These are phyloP conservation scores for Nannizziopsis barbatae DNA, from an alignment of 2,329 filamentous ascomycete genomes.

Conservation along the genomic window DNA sequence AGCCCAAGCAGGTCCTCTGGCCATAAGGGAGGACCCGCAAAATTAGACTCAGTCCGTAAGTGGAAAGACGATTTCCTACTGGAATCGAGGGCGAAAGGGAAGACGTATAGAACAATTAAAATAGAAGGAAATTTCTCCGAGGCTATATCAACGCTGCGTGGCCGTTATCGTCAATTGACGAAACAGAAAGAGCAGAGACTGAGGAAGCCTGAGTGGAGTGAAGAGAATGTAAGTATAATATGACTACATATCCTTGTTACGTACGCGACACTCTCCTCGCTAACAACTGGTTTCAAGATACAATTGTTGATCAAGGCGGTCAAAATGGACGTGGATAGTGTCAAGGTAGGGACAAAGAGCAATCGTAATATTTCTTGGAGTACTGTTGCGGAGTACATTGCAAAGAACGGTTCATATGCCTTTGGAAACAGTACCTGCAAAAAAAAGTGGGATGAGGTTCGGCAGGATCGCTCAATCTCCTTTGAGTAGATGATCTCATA, in stretches of 20 bases:
- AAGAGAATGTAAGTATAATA: constrained; percentile 33
- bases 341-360: constrained; percentile 11
- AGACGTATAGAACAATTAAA: background rate
- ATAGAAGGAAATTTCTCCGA: constrained; percentile 27
- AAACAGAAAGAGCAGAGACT: constrained; percentile 37
- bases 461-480: constrained; percentile 14
- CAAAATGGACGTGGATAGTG: constrained; percentile 17
- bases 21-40: too few relatives aligned
- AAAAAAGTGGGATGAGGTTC: constrained; percentile 48
- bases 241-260: too few relatives aligned
- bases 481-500: background rate
- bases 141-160: constrained; percentile 40
- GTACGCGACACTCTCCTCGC: too few relatives aligned
- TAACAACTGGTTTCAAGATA: constrained; percentile 28
- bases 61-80: background rate
- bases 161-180: constrained; percentile 37
- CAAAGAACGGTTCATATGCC: constrained; percentile 42
- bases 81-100: background rate
- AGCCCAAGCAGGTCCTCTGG: too few relatives aligned
- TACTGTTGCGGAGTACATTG: constrained; percentile 45
- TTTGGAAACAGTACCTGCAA: constrained; percentile 53
- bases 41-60: background rate
- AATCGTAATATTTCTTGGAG: constrained; percentile 48
- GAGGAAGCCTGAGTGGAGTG: constrained; percentile 36
- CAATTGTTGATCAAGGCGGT: constrained; percentile 34